These are phyloP conservation scores for Talaromyces verruculosus DNA, from an alignment of 2,329 filamentous ascomycete genomes.

Conservation along the genomic window DNA sequence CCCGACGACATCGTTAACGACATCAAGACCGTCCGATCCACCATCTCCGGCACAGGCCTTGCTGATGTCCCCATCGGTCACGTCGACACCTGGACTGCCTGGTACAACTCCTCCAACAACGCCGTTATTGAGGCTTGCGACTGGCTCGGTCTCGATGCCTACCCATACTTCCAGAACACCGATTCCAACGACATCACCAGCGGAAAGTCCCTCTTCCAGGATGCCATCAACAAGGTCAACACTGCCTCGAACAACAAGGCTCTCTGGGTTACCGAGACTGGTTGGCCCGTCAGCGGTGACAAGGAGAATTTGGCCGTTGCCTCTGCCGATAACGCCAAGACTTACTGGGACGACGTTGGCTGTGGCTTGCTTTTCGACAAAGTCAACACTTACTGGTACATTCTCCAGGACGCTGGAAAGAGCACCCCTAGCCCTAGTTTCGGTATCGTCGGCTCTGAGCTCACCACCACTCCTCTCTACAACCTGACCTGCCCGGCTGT, in stretches of 20 bases:
- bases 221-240: slow-evolving; percentile 62
- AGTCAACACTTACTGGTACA: slow-evolving; percentile 48
- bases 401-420: slow-evolving; percentile 37
- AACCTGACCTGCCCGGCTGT: slow-evolving; percentile 36
- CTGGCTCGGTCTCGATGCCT: slow-evolving; percentile 81
- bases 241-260: slow-evolving; percentile 63
- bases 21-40: slow-evolving; percentile 65
- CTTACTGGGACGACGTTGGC: slow-evolving; percentile 77
- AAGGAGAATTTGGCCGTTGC: slow-evolving; percentile 63
- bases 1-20: slow-evolving; percentile 66
- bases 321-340: slow-evolving; percentile 66
- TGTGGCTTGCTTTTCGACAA: slow-evolving; percentile 54
- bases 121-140: slow-evolving; percentile 69
- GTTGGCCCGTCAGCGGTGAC: slow-evolving; percentile 75
- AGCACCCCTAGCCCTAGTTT: slow-evolving; percentile 40
- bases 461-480: slow-evolving; percentile 41
- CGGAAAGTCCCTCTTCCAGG: slow-evolving; percentile 66
- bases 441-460: slow-evolving; percentile 37
- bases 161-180: slow-evolving; percentile 77
- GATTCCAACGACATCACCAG: slow-evolving; percentile 65
- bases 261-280: slow-evolving; percentile 86
- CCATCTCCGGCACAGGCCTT: slow-evolving; percentile 62
- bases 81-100: slow-evolving; percentile 86
- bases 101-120: slow-evolving; percentile 69
- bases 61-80: slow-evolving; percentile 66